Evolutionary conservation across 345 rosid species (phyloP).

Genomic region (Atalantia buxifolia): DNA sequence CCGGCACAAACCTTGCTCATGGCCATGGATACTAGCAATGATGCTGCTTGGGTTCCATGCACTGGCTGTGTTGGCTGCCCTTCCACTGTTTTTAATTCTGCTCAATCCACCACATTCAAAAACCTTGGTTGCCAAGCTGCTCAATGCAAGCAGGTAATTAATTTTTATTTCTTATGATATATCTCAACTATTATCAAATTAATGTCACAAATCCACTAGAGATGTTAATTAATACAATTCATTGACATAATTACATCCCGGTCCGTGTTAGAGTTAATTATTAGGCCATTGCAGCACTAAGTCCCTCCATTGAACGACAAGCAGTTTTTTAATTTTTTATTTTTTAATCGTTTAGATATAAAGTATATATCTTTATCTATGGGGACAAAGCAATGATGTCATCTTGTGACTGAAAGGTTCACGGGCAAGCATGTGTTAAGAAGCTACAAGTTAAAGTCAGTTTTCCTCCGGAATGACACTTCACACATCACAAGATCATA

Average conservation of each 20-base stretch:
- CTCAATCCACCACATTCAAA: conserved; percentile 54
- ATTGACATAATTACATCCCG: background rate
- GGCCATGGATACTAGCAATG: conserved; percentile 92
- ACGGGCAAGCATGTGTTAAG: background rate
- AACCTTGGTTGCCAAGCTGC: conserved; percentile 57
- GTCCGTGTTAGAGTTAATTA: background rate
- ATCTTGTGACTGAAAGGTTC: background rate
- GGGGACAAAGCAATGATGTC: too few relatives aligned
- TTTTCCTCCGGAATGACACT: background rate
- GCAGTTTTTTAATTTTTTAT: background rate
- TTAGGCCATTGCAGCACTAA: background rate
- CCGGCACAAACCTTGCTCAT: conserved; percentile 81
- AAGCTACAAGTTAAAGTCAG: background rate
- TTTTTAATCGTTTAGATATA: too few relatives aligned
- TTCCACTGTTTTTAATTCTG: conserved; percentile 46
- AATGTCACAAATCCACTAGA: background rate
- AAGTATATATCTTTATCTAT: background rate
- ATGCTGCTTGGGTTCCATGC: conserved; percentile 86
- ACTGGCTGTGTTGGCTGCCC: conserved; percentile 78
- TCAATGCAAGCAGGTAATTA: conserved; percentile 76
- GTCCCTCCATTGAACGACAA: background rate
- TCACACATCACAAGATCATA: background rate
- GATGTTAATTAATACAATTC: background rate
- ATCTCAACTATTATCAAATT: too few relatives aligned
- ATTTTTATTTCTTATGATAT: background rate